phyloP scores from a whole-genome alignment of 192 early-diverging fungal genomes.

The Mortierella claussenii region DNA sequence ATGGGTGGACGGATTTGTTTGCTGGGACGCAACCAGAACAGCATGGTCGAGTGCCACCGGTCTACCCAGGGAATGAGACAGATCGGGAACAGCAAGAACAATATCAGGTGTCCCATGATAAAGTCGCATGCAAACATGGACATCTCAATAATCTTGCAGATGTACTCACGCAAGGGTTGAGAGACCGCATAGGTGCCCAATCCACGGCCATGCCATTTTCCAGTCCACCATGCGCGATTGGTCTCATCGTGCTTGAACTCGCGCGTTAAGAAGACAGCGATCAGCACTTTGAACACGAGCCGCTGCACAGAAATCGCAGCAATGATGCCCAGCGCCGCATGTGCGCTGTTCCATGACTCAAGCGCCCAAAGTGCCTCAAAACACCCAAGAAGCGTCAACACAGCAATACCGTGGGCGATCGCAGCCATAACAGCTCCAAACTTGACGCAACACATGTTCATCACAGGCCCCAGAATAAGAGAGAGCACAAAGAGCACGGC shows the following conservation, averaged over 20 bases:
- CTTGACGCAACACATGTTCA: slow-evolving; percentile 70
- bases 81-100: slow-evolving; percentile 79
- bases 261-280: slow-evolving; percentile 75
- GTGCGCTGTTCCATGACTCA: slow-evolving; percentile 71
- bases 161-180: slow-evolving; percentile 80
- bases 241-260: slow-evolving; percentile 87
- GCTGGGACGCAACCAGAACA: slow-evolving; percentile 86
- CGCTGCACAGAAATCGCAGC: slow-evolving; percentile 73
- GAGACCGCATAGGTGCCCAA: slow-evolving; percentile 69
- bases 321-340: slow-evolving; percentile 74
- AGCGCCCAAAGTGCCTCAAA: slow-evolving; percentile 75
- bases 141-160: slow-evolving; percentile 89
- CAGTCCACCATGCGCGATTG: slow-evolving; percentile 90
- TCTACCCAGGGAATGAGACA: slow-evolving; percentile 81
- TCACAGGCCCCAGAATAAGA: slow-evolving; percentile 69
- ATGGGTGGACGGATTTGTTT: slow-evolving; percentile 82
- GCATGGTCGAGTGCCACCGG: slow-evolving; percentile 80
- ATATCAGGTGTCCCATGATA: slow-evolving; percentile 78
- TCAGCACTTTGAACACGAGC: slow-evolving; percentile 73
- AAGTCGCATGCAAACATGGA: slow-evolving; percentile 82
- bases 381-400: slow-evolving; percentile 66
- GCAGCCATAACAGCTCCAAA: slow-evolving; percentile 80
- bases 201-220: slow-evolving; percentile 82
- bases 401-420: slow-evolving; percentile 68
- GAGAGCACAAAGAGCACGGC: slow-evolving; percentile 73